Evolutionary conservation across 2,329 filamentous ascomycete genomes (phyloP), one percentile per base, ranked within the genome.

Genomic region (Coniosporium tulheliwenetii): DNA sequence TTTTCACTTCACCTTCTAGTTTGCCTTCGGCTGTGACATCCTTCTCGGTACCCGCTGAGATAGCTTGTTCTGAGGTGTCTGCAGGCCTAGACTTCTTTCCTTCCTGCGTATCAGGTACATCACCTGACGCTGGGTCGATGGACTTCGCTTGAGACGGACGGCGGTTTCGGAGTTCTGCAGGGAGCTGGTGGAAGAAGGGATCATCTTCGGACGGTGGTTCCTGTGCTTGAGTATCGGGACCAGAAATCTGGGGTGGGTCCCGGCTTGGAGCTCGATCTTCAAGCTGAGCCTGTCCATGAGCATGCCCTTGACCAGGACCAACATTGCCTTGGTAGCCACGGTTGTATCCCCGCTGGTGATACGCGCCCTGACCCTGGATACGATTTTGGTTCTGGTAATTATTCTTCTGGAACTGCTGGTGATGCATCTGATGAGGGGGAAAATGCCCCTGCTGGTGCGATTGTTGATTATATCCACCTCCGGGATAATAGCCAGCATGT

Each of bases 341-440:
- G 52, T 60, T 61, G 46, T 52, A 55, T 45, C 55, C 56, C 49
- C 49, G 51, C 39, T 57, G 54, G 45, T 47, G 45, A 48, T 61
- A 54, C 49, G 58, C 47, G 52, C 79, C 80, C 63, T 76, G 77
- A 63, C 77, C 76, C 68, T 75, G 78, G 68, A 81, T 85, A 68
- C 85, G 81, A 79, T 84, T 84, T 50, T 61, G 57, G 74, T 75
- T 79, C 64, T 82, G 67, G 57, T 67, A 71, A 59, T 75, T 71
- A 69, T 73, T 70, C 68, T 70, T 73, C 63, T 65, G 65, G 60
- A 68, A 74, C 51, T 63, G 59, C 46, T 59, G 58, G 54, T 71
- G 67, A 56, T 69, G 67, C 59, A 61, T 61, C 54, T 60, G 58
- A 32, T 48, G 41, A 56, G 58, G 19, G 19, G 19, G 55, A 59